phyloP scores from a whole-genome alignment of 805 yeast species.

The Kuraishia piskuri region DNA sequence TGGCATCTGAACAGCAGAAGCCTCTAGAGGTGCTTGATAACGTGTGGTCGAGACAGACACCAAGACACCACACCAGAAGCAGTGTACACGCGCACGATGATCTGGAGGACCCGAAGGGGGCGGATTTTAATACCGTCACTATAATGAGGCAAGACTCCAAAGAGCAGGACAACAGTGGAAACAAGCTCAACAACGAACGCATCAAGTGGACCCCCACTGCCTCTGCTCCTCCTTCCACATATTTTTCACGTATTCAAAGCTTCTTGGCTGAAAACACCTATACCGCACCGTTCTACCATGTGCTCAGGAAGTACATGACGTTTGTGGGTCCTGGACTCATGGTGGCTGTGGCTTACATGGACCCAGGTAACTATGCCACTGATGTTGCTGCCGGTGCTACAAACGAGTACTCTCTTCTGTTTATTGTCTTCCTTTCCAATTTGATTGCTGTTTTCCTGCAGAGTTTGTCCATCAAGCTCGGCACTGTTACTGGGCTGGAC shows the following conservation, averaged over 20 bases:
- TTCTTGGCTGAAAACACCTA: background rate
- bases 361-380: constrained; percentile 45
- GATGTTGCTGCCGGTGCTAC: constrained; percentile 39
- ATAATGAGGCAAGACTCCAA: background rate
- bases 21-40: background rate
- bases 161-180: background rate
- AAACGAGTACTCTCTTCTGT: constrained; percentile 32
- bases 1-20: background rate
- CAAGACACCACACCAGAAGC: background rate
- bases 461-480: constrained; percentile 33
- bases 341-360: constrained; percentile 43
- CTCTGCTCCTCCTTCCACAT: background rate
- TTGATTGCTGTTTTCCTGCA: constrained; percentile 38
- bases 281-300: background rate
- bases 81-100: background rate
- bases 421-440: constrained; percentile 33
- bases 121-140: background rate
- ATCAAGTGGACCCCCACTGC: background rate
- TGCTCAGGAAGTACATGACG: constrained; percentile 21
- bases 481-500: constrained; percentile 41
- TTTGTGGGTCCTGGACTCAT: constrained; percentile 40
- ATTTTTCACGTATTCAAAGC: background rate
- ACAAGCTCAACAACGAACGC: background rate
- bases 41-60: background rate
- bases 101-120: background rate